Evolutionary conservation across 1,284 basidiomycete genomes (phyloP).

Genomic region (Trichosporon sp.): DNA sequence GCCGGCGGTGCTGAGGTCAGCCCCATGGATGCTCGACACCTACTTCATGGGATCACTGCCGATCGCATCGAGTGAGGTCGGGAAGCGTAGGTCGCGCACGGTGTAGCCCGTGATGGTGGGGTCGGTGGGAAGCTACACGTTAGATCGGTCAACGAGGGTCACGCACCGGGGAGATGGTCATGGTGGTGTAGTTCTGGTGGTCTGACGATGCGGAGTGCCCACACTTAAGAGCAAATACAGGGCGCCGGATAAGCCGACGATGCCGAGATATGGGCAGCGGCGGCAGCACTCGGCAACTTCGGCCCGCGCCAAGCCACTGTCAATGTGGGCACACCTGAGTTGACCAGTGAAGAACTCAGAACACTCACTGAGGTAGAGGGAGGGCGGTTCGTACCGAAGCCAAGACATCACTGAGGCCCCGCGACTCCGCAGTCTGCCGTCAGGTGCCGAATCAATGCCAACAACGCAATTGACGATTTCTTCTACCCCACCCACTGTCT

Average conservation of each 20-base stretch:
- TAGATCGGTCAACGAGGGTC: background rate
- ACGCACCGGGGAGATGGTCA: background rate
- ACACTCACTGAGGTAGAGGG: too few species aligned
- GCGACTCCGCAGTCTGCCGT: too few species aligned
- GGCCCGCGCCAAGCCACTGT: background rate
- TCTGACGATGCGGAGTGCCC: background rate
- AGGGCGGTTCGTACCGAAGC: too few species aligned
- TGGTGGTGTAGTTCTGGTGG: background rate
- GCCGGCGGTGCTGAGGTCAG: slow-evolving; percentile 69
- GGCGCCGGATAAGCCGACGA: slow-evolving; percentile 15
- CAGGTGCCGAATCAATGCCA: too few species aligned
- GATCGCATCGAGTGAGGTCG: slow-evolving; percentile 74
- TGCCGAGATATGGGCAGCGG: background rate
- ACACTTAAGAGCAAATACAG: background rate
- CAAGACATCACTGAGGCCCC: too few species aligned
- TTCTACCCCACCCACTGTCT: too few species aligned
- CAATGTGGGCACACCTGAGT: background rate
- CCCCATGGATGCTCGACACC: slow-evolving; percentile 1
- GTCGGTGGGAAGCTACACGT: slow-evolving; percentile 22
- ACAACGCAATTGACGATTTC: too few species aligned
- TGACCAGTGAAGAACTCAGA: too few species aligned
- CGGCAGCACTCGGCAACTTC: background rate
- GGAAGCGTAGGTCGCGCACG: slow-evolving; percentile 63
- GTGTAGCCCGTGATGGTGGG: slow-evolving; percentile 39
- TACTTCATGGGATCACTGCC: slow-evolving; percentile 77